Evolutionary conservation across 352 stramenopile genomes (phyloP), one percentile per base, ranked within the genome.

Genomic region (Pythium dissotocum): DNA sequence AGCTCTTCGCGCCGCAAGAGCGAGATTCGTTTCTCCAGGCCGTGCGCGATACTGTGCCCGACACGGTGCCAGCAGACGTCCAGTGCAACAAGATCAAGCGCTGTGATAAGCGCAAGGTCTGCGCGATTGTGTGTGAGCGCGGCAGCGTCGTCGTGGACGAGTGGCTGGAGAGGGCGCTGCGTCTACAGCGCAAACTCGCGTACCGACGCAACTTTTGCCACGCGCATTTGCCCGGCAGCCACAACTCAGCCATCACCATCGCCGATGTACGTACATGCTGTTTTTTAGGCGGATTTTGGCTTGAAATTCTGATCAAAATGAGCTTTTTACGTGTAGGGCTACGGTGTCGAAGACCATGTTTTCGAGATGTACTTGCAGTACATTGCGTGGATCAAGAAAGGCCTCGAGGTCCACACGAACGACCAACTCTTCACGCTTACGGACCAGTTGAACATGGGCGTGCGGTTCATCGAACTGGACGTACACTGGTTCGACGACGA

Each of bases 401-500:
- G 73, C 6, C 52, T 88, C 28, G 63, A 82, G 48, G 79, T 89
- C 56, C 79, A 89, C 71, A 89, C 80, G 24, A 89, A 85, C 70
- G 77, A 89, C 67, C 80, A 91, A 69, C 68, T 87, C 42, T 89
- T 89, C 63, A 78, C 75, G 12, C 44, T 91, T n/a, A 88, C 80
- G 38, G 83, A 91, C 63, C 81, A 89, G 71, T 69, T 91, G 44
- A 72, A 76, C 30, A 82, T 91, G 73, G 83, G 83, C 49, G 77
- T 87, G 55, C 80, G 83, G 18, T 86, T 89, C 69, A 59, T 91
- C 28, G 83, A 91, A 66, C 68, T 91, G 44, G 83, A 91, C 58
- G 75, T 89, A 7, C 83, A 91, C 69, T 91, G 78, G 77, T 86
- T 91, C 61, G 66, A 91, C 70, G 68, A 79, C 46, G 80, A 89